phyloP scores from a whole-genome alignment of 83 land plant genomes.

The Isoetes engelmannii region DNA sequence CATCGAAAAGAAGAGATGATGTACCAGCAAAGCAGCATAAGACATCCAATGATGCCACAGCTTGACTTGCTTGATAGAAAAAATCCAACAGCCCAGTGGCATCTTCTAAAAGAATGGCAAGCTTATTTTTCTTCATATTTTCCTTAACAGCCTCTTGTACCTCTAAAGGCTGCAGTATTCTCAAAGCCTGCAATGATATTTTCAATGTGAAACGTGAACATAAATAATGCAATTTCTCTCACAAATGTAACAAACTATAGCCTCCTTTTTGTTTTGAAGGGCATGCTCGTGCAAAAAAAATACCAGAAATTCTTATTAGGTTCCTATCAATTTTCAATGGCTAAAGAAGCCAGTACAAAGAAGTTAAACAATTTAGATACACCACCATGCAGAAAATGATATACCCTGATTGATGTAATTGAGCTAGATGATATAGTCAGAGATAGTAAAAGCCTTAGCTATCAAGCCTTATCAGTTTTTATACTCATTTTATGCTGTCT shows the following conservation, averaged over 20 bases:
- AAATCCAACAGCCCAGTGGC: neutral
- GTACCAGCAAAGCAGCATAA: slow-evolving; percentile 5
- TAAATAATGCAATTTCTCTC: neutral
- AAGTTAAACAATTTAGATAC: no score
- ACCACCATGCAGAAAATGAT: no score
- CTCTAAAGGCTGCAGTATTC: neutral
- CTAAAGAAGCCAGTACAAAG: no score
- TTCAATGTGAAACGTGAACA: neutral
- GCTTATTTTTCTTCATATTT: neutral
- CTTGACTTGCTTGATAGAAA: neutral
- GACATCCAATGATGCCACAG: slow-evolving; percentile 7
- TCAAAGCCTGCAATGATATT: neutral
- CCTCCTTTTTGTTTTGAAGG: neutral
- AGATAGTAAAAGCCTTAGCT: no score
- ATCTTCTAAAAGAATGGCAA: neutral
- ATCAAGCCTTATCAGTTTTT: no score
- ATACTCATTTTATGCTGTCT: no score
- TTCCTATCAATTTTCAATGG: no score
- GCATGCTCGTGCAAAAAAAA: no score
- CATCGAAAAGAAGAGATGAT: neutral
- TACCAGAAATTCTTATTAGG: no score
- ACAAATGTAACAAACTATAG: neutral
- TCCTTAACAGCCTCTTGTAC: no score
- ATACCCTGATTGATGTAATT: no score
- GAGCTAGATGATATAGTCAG: no score